Base-by-base conservation (phyloP, 352 stramenopile species). In the Peronospora farinosa region DNA sequence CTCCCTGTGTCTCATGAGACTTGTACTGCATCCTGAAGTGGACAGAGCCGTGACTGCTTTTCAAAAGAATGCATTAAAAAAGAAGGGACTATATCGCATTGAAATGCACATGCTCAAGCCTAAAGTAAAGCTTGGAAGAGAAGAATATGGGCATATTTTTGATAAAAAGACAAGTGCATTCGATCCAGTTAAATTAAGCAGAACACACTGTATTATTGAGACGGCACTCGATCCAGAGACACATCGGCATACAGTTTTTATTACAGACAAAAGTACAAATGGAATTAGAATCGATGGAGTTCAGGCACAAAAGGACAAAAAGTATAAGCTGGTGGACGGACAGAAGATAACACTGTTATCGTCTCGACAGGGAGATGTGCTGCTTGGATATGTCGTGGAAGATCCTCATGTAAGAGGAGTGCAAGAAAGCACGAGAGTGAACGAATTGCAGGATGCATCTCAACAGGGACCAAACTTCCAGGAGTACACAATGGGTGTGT, bases 401-500 rank as follows among this genome's bases (percentile, higher is more conserved):
- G 78, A 92, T 21, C 80, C 78, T 12, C 78, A 87, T 37, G 77
- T 87, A 3, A 49, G 65, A 9, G 69, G 66, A 0, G 66, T 72
- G 8, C 57, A 78, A 23, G 32, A 69, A 30, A 40, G 50, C 4
- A 38, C 35, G 1, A 63, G 39, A 9, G 19, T 58, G 1, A 44
- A 52, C 0, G 65, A 84, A 7, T 79, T 63, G 5, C 67, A 76
- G 17, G 69, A 86, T 23, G 68, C 67, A 15, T 84, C 74, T 0
- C 74, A 86, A 50, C 62, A 76, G 16, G 63, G 63, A 9, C 70
- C 74, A 1, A 73, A 81, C n/a, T 49, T 81, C 0, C 74, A 86
- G 33, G 72, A 88, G 41, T 82, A 95, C 44, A 93, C 79, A 7
- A 78, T 97, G 7, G 88, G 86, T 13, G 89, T 98, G n/a, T 57